Evolutionary conservation across 371 early-diverging fungal species (phyloP).

Genomic region (Thermomucor indicae-seudaticae): DNA sequence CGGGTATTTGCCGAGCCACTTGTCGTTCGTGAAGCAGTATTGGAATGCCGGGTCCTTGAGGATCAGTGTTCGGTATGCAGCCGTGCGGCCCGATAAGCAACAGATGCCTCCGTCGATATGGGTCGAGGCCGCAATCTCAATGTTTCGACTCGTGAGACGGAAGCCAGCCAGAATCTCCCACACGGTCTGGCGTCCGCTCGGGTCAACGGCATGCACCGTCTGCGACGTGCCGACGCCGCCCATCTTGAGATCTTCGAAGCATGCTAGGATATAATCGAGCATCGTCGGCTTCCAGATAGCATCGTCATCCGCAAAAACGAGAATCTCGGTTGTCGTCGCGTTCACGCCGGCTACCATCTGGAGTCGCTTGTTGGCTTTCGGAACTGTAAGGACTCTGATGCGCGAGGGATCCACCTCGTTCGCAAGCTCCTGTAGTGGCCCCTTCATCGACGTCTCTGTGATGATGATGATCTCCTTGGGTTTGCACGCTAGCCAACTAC

Average conservation of each 20-base stretch:
- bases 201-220: constrained; percentile 54
- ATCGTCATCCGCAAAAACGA: constrained; percentile 70
- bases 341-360: constrained; percentile 70
- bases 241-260: constrained; percentile 67
- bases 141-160: constrained; percentile 65
- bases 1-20: constrained; percentile 63
- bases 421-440: constrained; percentile 45
- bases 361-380: constrained; percentile 59
- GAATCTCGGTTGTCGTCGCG: constrained; percentile 56
- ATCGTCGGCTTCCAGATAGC: constrained; percentile 60
- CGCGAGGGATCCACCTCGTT: constrained; percentile 42
- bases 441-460: constrained; percentile 48
- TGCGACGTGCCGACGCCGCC: constrained; percentile 69
- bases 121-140: constrained; percentile 65
- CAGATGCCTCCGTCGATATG: constrained; percentile 74
- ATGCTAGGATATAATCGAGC: constrained; percentile 59
- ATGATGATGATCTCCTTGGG: constrained; percentile 62
- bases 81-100: constrained; percentile 67
- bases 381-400: constrained; percentile 47
- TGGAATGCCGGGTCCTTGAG: constrained; percentile 67
- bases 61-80: constrained; percentile 66
- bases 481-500: constrained; percentile 57
- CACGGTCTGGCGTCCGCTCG: constrained; percentile 51
- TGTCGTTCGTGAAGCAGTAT: constrained; percentile 65
- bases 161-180: constrained; percentile 73